phyloP scores from a whole-genome alignment of 2,329 filamentous ascomycete species.

The Cordyceps cateniannulata region DNA sequence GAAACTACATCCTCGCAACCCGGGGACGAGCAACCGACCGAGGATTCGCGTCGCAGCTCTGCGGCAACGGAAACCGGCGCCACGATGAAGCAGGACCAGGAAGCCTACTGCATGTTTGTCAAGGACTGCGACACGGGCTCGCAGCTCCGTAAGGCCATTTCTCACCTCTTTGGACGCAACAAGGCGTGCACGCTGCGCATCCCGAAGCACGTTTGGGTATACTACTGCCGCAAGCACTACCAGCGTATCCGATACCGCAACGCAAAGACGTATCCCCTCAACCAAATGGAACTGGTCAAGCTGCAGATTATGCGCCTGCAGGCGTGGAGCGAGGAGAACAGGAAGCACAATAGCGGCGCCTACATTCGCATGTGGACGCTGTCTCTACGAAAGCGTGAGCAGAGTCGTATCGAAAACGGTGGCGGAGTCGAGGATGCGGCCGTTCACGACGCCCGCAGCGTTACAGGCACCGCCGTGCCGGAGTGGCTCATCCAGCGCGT shows the following conservation, averaged over 20 bases:
- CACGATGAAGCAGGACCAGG: conserved; percentile 17
- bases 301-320: conserved; percentile 57
- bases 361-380: conserved; percentile 49
- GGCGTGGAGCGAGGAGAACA: conserved; percentile 52
- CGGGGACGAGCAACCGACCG: background rate
- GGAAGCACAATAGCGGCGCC: conserved; percentile 23
- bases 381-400: conserved; percentile 57
- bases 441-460: conserved; percentile 18
- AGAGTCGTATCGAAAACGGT: conserved; percentile 43
- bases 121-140: conserved; percentile 53
- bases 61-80: conserved; percentile 14
- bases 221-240: conserved; percentile 77
- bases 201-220: conserved; percentile 63
- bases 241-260: conserved; percentile 69
- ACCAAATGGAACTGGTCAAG: conserved; percentile 58
- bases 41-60: background rate
- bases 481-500: conserved; percentile 43
- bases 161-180: conserved; percentile 77
- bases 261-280: conserved; percentile 49
- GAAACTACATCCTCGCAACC: background rate
- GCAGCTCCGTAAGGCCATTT: conserved; percentile 66
- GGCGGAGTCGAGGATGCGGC: conserved; percentile 24
- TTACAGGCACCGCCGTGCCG: conserved; percentile 36
- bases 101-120: conserved; percentile 47
- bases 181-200: conserved; percentile 69